phyloP scores from a whole-genome alignment of 352 stramenopile genomes.

The Pythium graminicola region DNA sequence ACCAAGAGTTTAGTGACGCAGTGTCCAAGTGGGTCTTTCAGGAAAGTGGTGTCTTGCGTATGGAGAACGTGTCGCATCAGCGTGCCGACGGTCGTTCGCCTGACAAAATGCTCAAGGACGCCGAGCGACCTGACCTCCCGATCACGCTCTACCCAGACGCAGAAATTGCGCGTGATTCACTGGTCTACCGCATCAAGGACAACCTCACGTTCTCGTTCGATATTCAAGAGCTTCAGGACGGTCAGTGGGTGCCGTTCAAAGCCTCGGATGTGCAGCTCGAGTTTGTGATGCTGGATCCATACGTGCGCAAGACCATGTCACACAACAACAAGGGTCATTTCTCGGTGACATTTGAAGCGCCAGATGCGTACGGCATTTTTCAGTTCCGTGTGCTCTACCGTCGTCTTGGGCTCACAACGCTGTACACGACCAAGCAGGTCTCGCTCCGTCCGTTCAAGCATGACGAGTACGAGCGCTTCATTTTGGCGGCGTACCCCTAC shows the following conservation, averaged over 20 bases:
- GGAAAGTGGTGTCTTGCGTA: slow-evolving; percentile 81
- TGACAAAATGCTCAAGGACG: slow-evolving; percentile 88
- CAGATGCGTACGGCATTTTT: slow-evolving; percentile 92
- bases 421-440: slow-evolving; percentile 87
- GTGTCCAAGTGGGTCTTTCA: slow-evolving; percentile 85
- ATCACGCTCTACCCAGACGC: slow-evolving; percentile 89
- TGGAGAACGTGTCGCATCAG: slow-evolving; percentile 83
- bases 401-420: slow-evolving; percentile 77
- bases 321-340: slow-evolving; percentile 74
- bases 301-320: slow-evolving; percentile 84
- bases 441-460: slow-evolving; percentile 92
- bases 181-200: slow-evolving; percentile 93
- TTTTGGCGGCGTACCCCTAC: slow-evolving; percentile 89
- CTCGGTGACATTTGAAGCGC: slow-evolving; percentile 78
- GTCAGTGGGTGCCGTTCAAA: slow-evolving; percentile 71
- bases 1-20: slow-evolving; percentile 65
- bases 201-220: slow-evolving; percentile 90
- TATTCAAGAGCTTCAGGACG: slow-evolving; percentile 80
- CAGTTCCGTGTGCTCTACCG: slow-evolving; percentile 91
- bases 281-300: slow-evolving; percentile 93
- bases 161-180: slow-evolving; percentile 73
- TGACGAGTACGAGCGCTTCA: slow-evolving; percentile 94
- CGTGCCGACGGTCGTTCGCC: slow-evolving; percentile 72
- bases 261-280: slow-evolving; percentile 89
- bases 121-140: slow-evolving; percentile 78